Evolutionary conservation across 2,329 filamentous ascomycete species (phyloP), one percentile per base, ranked within the genome.

Genomic region (Alternaria sp.): DNA sequence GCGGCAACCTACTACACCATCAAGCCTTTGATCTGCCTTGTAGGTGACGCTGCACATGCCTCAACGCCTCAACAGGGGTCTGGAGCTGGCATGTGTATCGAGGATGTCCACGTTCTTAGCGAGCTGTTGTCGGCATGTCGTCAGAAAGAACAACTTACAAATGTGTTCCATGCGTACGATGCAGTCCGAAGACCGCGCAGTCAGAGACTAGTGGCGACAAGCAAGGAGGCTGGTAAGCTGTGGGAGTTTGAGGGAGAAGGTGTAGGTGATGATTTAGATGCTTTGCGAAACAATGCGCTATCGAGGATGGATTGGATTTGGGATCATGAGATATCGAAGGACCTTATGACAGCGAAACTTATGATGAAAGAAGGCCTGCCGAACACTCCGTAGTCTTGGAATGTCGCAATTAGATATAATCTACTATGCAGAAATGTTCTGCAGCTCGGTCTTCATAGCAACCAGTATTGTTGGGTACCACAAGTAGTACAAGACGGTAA

Each of bases 31-130:
- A 64, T 82, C 9, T 80, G 82, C 49, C 66, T 88, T 1, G 78
- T 86, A 0, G 86, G 86, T 6, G 86, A 88, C 61, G 58, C 58
- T 3, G 58, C 58, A 12, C 58, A 60, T 28, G 58, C 58, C 9
- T 52, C 54, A 7, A 60, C 58, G 22, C 53, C 58, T 10, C 45
- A 49, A 2, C 28, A 49, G 16, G 45, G 45, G 5, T n/a, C 36
- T n/a, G 36, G 36, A 3, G 36, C 36, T n/a, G 36, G 36, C 0
- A 82, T 85, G 67, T 84, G 84, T 7, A 79, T 87, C 51, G 86
- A 88, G 69, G 86, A 87, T 57, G 82, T 79, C 1, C 79, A 85
- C 27, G 71, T 82, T 0, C 77, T 86, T 38, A 75, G 78, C 8
- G 70, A 74, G 8, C 55, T 84, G 4, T 61, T 85, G 16, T 71